Base-by-base conservation (phyloP, 768 basidiomycete species). In the Termitomyces sp. region DNA sequence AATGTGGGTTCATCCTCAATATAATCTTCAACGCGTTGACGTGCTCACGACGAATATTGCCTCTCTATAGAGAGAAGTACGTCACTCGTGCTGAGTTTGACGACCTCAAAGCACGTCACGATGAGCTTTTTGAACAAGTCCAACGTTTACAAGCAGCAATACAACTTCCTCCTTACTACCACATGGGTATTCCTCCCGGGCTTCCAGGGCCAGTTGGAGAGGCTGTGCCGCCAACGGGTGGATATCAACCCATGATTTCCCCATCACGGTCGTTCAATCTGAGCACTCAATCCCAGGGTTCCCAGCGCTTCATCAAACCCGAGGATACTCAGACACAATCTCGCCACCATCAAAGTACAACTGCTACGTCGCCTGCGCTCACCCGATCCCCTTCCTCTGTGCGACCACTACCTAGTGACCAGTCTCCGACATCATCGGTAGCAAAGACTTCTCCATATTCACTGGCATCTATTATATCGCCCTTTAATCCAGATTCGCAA, bases 41-140 rank as follows among this genome's bases (percentile, higher is more conserved):
- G 49, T 59, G 35, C 60, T 62, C 35, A 62, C 53, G 58, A 60
- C 57, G 40, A 52, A 56, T 55, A 32, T 20, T 32, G n/a, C 46
- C 39, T 67, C 63, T 57, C 38, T 50, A 53, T 57, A 89, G 88
- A 63, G 91, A 92, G 73, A 92, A 91, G 74, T 91, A 91, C 71
- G 90, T 92, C 60, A 87, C 86, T 40, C 82, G 90, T 22, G 76
- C 82, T 33, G 92, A 93, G 67, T 89, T 88, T 68, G 90, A 93
- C 52, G 87, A 89, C 46, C 83, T 94, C 67, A 89, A 84, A 68
- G 73, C 79, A 20, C 84, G 87, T 55, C 75, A 91, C 67, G 84
- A 86, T 36, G 76, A 81, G 50, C 81, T 94, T 24, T 85, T 86
- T 68, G 73, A 77, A 8, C 66, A 84, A 63, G 79, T 91, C 40